Percentiles rank a stretch among this genome's conserved stretches.
Evolutionary conservation across 352 stramenopile genomes (phyloP).

Genomic region (Halophytophthora batemanensis): DNA sequence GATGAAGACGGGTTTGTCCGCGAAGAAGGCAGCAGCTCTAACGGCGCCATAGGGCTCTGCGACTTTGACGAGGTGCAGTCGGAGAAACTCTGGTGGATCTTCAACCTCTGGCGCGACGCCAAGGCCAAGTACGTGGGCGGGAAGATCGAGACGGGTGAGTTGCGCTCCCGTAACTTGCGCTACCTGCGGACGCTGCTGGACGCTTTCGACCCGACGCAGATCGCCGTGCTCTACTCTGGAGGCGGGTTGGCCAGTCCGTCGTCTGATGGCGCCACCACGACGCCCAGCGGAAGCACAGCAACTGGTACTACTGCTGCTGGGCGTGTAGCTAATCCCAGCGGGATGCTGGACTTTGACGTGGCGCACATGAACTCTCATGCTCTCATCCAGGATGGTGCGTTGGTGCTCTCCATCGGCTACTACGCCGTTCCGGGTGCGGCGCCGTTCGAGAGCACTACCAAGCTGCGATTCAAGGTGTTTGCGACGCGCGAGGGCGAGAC

Average conservation of each 20-base stretch:
- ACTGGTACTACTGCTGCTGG: constrained; percentile 12
- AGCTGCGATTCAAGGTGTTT: constrained; percentile 71
- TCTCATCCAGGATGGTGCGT: constrained; percentile 60
- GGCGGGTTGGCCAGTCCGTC: constrained; percentile 23
- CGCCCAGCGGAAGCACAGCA: constrained; percentile 19
- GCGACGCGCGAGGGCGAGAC: constrained; percentile 51
- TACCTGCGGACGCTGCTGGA: constrained; percentile 67
- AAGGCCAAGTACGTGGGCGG: constrained; percentile 69
- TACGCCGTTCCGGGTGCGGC: constrained; percentile 22
- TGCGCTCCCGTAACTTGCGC: constrained; percentile 67
- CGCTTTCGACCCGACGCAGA: constrained; percentile 76
- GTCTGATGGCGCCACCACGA: constrained; percentile 18
- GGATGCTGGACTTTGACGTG: constrained; percentile 76
- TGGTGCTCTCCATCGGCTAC: constrained; percentile 72
- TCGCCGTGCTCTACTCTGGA: constrained; percentile 63
- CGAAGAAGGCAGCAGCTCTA: constrained; percentile 51
- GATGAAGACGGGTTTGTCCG: constrained; percentile 27
- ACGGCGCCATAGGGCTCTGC: constrained; percentile 57
- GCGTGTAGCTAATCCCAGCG: constrained; percentile 20
- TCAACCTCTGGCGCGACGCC: constrained; percentile 63
- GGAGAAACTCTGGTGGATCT: constrained; percentile 81
- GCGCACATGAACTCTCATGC: constrained; percentile 73
- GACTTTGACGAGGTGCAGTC: constrained; percentile 84
- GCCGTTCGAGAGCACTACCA: constrained; percentile 24
- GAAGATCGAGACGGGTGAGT: constrained; percentile 66